Evolutionary conservation across 805 yeast species (phyloP), one percentile per base, ranked within the genome.

Genomic region (Kodamaea neixiangensis): DNA sequence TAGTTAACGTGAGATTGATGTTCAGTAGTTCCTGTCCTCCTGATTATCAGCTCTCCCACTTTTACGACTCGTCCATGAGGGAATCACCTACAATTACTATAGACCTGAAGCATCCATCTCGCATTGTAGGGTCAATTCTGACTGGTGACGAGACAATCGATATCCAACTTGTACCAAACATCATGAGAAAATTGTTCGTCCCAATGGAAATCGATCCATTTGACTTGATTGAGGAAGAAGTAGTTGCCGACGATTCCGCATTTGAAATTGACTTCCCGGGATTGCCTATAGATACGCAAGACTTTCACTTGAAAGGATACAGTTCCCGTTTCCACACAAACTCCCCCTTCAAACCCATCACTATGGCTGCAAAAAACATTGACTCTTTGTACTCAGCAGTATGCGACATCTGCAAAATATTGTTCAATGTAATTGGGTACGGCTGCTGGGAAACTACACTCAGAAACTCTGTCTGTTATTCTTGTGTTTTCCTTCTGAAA

Each of bases 371-470:
- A 14, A 7, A 22, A 15, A 25, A 14, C 10, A 13, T 15, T 3
- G 21, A 42, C 6, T 33, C 34, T 10, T 6, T 42, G 34, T 42
- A 9, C 11, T 10, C 20, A 7, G 6, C 70, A 11, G 59, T 63
- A 2, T 76, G 80, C 49, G 54, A 55, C 7, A 44, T 49, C 1
- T 76, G 80, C 54, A 53, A 52, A 4, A 57, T 59, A 34, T 25
- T 38, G 7, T 58, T 73, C 5, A 78, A 74, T 54, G 59, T 66
- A 0, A 52, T 60, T 11, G 73, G 76, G 43, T 73, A 74, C 54
- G 76, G 72, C 13, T 45, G 20, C 60, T 56, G 35, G 35, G 14
- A 17, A 7, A 42, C 45, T 20, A 19, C 42, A 1, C 18, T 34
- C n/a, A 19, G 38, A 20, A 56, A 17, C 25, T 55, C 39, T 13